Base-by-base conservation (phyloP, 1,284 basidiomycete species). In the Tylopilus sp. region DNA sequence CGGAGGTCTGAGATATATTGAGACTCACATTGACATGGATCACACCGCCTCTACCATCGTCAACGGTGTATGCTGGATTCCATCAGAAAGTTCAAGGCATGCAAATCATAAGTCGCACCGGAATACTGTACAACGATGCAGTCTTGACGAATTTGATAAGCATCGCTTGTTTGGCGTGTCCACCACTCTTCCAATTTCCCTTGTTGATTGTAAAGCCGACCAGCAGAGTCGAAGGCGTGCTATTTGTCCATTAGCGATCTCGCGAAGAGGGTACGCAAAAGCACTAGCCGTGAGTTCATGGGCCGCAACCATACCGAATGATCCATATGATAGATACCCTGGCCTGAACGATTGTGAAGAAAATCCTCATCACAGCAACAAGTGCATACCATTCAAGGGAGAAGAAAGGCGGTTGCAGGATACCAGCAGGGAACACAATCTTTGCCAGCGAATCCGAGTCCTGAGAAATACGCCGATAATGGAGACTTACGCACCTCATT, bases 401-500 rank as follows among this genome's bases (percentile, higher is more conserved):
- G 76, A 97, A 98, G 81, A 96, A 98, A 0, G 94, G 94, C 2
- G 90, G 85, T 60, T 89, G 92, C 36, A 98, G 72, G 62, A 98
- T 95, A 34, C 96, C 96, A 13, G 96, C 96, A 4, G 96, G 95
- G 76, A 99, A 97, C 15, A 95, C 92, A 51, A 97, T 96, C 85
- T 96, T 71, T 47, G 56, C 56, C 55, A 60, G 18, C 36, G 38
- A 35, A 38, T 51, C 9, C 3, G 9, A 44, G 36, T 26, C 25
- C 16, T 34, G 10, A 7, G 19, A 23, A 26, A 3, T 26, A 28
- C 23, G 13, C 10, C 19, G 16, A 9, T 19, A 15, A 28, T 31
- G 21, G 23, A 35, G 19, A 49, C 33, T 18, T 19, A 48, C 60
- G 30, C 51, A 87, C 86, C 72, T 89, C 86, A 54, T 92, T 92